Percentiles rank a stretch among this genome's conserved stretches.
These are phyloP conservation scores for Gremmenia infestans DNA, from an alignment of 2,329 filamentous ascomycete species.

Conservation along the genomic window DNA sequence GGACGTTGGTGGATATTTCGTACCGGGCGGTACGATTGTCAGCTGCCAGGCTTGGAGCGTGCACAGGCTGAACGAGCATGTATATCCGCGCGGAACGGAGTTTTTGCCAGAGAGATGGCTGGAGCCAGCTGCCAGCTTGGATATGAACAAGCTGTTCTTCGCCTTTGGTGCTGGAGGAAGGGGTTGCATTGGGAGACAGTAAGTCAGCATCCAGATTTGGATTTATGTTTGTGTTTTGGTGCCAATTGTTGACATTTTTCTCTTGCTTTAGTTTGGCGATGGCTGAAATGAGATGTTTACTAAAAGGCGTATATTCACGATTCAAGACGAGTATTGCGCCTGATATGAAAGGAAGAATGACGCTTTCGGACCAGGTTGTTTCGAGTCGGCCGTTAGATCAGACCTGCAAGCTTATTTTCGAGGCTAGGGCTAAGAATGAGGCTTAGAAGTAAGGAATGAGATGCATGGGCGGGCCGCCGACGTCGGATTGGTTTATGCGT, in stretches of 20 bases:
- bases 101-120: slow-evolving; percentile 86
- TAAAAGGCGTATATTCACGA: slow-evolving; percentile 55
- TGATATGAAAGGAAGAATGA: slow-evolving; percentile 54
- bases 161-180: slow-evolving; percentile 61
- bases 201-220: slow-evolving; percentile 32
- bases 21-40: slow-evolving; percentile 51
- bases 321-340: slow-evolving; percentile 47
- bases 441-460: not conserved
- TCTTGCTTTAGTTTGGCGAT: slow-evolving; percentile 43
- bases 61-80: slow-evolving; percentile 54
- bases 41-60: slow-evolving; percentile 58
- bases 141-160: slow-evolving; percentile 59
- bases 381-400: slow-evolving; percentile 57
- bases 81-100: slow-evolving; percentile 72
- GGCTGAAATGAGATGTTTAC: slow-evolving; percentile 61
- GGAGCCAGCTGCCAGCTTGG: slow-evolving; percentile 64
- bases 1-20: slow-evolving; percentile 48
- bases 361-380: slow-evolving; percentile 62
- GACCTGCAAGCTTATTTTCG: slow-evolving; percentile 45
- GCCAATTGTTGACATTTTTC: not conserved
- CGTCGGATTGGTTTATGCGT: too few relatives aligned
- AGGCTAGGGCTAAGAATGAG: slow-evolving; percentile 1
- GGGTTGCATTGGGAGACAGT: slow-evolving; percentile 65
- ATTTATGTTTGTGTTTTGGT: not conserved
- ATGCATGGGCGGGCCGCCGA: not conserved